A percentile compares a stretch with the other conserved stretches of the same genome.
Conservation (phyloP, 495 filamentous ascomycete genomes). For the Daldinia concentrica region DNA sequence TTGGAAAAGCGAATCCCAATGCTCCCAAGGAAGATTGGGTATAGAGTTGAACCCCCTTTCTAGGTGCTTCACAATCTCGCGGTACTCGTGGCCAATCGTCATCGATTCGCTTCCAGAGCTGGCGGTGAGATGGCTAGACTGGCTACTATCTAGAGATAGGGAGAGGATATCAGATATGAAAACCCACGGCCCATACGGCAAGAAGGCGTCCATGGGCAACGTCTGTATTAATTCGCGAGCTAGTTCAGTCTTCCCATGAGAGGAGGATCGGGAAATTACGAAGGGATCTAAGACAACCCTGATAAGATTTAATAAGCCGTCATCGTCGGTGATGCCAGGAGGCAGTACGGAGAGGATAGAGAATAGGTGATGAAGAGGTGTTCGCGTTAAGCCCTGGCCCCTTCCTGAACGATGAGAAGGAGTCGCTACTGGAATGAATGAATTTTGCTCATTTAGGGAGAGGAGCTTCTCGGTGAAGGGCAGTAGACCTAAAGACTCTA, state of each 20-base stretch:
- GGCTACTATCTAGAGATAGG: conserved; percentile 43
- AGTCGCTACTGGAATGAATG: conserved; percentile 57
- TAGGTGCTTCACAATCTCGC: conserved; percentile 73
- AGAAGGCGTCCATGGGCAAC: conserved; percentile 50
- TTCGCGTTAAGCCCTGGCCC: conserved; percentile 47
- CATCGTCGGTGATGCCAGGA: conserved; percentile 54
- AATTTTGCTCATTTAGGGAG: conserved; percentile 52
- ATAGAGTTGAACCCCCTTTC: conserved; percentile 66
- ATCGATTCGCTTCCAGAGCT: conserved; percentile 48
- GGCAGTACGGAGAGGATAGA: conserved; percentile 56
- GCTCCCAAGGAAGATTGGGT: conserved; percentile 54
- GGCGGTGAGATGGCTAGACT: conserved; percentile 47
- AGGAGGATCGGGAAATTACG: conserved; percentile 32
- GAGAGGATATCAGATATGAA: conserved; percentile 49
- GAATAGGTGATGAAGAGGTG: conserved; percentile 62
- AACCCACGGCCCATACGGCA: conserved; percentile 54
- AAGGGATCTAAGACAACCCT: conserved; percentile 57
- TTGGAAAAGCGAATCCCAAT: conserved; percentile 70
- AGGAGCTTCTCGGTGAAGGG: conserved; percentile 83
- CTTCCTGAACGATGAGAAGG: conserved; percentile 62
- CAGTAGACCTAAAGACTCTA: conserved; percentile 72
- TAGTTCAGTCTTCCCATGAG: conserved; percentile 53
- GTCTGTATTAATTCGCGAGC: conserved; percentile 53
- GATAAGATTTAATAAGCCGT: conserved; percentile 54
- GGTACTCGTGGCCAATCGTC: conserved; percentile 67